Evolutionary conservation across 2,329 filamentous ascomycete species (phyloP), one percentile per base, ranked within the genome.

Genomic region (Colletotrichum endophyticum): DNA sequence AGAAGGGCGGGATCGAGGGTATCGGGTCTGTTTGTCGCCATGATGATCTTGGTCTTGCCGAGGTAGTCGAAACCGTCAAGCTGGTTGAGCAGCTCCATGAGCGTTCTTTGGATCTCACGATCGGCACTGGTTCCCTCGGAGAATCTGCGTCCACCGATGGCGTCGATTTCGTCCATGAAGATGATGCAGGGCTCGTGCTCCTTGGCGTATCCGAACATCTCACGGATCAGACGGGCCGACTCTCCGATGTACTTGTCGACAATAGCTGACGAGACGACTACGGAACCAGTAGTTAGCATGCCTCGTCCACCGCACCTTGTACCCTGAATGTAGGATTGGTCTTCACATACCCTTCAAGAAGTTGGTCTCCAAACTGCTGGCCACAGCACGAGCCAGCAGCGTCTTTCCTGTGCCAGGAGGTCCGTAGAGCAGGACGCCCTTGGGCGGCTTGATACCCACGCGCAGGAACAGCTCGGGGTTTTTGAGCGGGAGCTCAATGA

Each of bases 91-190:
- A 99, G 91, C 86, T 99, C 97, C 97, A 99, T 99, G 76, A 99
- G 89, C 44, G 97, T 99, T 83, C 97, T 94, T 88, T 99, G 97
- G 81, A 99, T 99, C 86, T 99, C 97, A 83, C 98, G 94, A 88
- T 99, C 97, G 67, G 97, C 97, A 76, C 96, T 98, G 68, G 97
- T 99, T 80, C 98, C 97, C 86, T 99, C 97, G 1, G 95, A 98
- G 87, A 99, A 99, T 82, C 97, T 92, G 81, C 98, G 93, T 78
- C 98, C 98, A 85, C 97, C 97, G 83, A 99, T 99, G 83, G 97
- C 97, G 84, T 99, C 97, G 84, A 99, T 99, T 88, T 99, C 97
- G 90, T 99, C 98, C 97, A 99, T 99, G 91, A 99, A 99, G 87
- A 99, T 99, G 86, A 99, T 99, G 86, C 97, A 99, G 53, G 97